These are phyloP conservation scores for Microbotryum saponariae DNA, from an alignment of 1,284 basidiomycete genomes.

Conservation along the genomic window DNA sequence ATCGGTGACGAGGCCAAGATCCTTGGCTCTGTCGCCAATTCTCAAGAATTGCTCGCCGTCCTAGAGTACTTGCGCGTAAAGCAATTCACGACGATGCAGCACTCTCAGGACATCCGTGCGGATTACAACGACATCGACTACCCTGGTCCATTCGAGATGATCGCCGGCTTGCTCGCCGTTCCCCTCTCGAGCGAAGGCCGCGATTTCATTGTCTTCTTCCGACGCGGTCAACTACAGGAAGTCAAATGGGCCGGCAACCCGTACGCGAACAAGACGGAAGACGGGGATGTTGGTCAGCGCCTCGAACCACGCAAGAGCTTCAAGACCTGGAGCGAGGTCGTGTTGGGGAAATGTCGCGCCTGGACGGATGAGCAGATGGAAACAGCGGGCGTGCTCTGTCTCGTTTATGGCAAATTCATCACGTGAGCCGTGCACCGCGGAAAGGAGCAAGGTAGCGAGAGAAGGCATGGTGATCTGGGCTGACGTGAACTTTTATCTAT, in stretches of 20 bases:
- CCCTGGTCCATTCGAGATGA: conserved; percentile 59
- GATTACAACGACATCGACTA: conserved; percentile 72
- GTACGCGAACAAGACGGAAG: conserved; percentile 47
- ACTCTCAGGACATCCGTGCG: conserved; percentile 58
- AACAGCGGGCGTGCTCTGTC: conserved; percentile 72
- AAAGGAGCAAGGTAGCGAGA: no score
- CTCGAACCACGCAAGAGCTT: conserved; percentile 73
- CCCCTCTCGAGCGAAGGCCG: conserved; percentile 44
- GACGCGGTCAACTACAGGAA: conserved; percentile 64
- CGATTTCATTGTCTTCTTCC: conserved; percentile 68
- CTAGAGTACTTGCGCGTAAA: conserved; percentile 72
- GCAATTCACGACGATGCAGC: conserved; percentile 59
- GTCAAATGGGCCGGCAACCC: conserved; percentile 76
- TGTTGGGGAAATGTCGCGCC: conserved; percentile 60
- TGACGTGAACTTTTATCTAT: background rate
- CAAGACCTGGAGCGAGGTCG: conserved; percentile 69
- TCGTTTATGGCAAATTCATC: conserved; percentile 78
- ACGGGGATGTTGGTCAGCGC: conserved; percentile 39
- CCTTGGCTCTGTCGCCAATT: conserved; percentile 66
- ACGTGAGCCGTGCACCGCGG: background rate
- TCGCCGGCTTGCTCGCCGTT: conserved; percentile 71
- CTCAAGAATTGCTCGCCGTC: conserved; percentile 76
- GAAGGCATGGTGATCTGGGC: no score
- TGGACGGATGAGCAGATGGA: conserved; percentile 87
- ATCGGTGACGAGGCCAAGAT: conserved; percentile 82